Conservation (phyloP, 306 rosid genomes). For the Begonia peltatifolia region DNA sequence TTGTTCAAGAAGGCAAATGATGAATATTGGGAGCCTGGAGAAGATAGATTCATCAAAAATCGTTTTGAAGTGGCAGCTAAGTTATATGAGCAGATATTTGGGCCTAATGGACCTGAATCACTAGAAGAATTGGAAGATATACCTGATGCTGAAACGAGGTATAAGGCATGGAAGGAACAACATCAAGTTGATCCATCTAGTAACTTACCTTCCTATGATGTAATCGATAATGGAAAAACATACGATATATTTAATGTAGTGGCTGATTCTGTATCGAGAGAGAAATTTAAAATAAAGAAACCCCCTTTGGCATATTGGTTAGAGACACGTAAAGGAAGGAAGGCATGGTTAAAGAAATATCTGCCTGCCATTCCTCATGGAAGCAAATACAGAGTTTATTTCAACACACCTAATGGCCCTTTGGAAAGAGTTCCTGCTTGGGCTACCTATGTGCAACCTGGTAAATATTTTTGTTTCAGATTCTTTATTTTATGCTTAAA, state of each 20-base stretch:
- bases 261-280: conserved; percentile 51
- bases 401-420: conserved; percentile 85
- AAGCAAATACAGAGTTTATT: conserved; percentile 89
- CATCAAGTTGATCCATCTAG: conserved; percentile 41
- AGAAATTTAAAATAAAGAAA: conserved; percentile 40
- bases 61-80: conserved; percentile 72
- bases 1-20: conserved; percentile 64
- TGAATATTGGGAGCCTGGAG: conserved; percentile 94
- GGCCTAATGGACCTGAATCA: conserved; percentile 95
- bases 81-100: conserved; percentile 80
- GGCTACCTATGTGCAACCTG: conserved; percentile 97
- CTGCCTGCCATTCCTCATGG: conserved; percentile 79
- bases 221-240: conserved; percentile 66
- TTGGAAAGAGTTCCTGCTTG: conserved; percentile 96
- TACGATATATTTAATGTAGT: conserved; percentile 63
- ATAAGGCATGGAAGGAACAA: conserved; percentile 63
- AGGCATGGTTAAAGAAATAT: conserved; percentile 86
- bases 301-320: conserved; percentile 84
- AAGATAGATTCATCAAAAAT: conserved; percentile 60
- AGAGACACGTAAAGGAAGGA: conserved; percentile 92
- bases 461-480: conserved; percentile 23
- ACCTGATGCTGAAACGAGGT: conserved; percentile 89
- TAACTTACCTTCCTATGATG: conserved; percentile 45
- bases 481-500: background rate
- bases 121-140: conserved; percentile 63